Base-by-base conservation (phyloP, 1,284 basidiomycete species). In the Ustilago loliicola region DNA sequence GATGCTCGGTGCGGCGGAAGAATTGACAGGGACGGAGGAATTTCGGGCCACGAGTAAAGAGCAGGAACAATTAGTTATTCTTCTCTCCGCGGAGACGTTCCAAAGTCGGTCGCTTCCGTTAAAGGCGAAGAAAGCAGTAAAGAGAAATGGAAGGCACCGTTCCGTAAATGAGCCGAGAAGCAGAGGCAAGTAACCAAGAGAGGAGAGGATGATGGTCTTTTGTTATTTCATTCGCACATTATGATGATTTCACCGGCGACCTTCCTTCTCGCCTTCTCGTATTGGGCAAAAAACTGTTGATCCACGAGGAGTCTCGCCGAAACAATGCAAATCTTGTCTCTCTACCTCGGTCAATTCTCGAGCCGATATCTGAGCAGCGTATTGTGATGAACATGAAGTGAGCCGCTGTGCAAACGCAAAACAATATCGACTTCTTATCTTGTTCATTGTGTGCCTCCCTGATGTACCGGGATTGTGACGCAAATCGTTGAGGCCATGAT, bases 251-350 rank as follows among this genome's bases (percentile, higher is more conserved):
- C 48, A 66, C 64, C 64, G 64, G 64, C 64, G n/a, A 60, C 64
- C 57, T 60, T 13, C 34, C 8, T 32, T 30, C 13, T n/a, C 13
- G 17, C 13, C 15, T 10, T 34, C 5, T 47, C n/a, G 45, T 47
- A n/a, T 47, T 23, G 45, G 17, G 11, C 45, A 21, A 23, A 47
- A 21, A 21, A 21, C 45, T 15, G 11, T 15, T 11, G 19, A 15
- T 29, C 17, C 57, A 60, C 50, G 57, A 66, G 42, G 56, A 52
- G 56, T 66, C 64, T 66, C 64, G 40, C 64, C 64, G 57, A 66
- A 45, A 54, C 45, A 47, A 23, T 23, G n/a, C 40, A 23, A 9
- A 34, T 25, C 29, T 13, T 19, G 29, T 15, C 51, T 40, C 36
- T 32, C 48, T 42, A 5, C 15, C 47, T 64, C 54, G 62, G 62